Conservation (phyloP, 2,329 filamentous ascomycete species). For the Dactylellina cionopaga region DNA sequence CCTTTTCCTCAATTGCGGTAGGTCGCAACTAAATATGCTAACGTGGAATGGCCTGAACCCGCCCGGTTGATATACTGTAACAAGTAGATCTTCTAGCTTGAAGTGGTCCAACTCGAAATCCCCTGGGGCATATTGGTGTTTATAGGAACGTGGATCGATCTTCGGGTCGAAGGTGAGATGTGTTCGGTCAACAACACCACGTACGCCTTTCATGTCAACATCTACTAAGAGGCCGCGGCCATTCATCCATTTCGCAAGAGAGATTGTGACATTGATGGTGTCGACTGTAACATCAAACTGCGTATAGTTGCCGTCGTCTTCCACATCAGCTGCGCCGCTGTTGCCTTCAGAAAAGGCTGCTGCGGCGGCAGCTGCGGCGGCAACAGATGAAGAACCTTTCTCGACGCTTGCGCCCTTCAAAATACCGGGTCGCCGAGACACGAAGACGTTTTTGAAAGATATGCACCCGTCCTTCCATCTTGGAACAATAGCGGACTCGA, state of each 20-base stretch:
- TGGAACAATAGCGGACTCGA: constrained; percentile 96
- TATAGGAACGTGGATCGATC: constrained; percentile 84
- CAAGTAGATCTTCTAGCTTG: constrained; percentile 90
- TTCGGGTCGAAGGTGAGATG: constrained; percentile 77
- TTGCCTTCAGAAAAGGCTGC: constrained; percentile 64
- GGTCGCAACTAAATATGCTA: constrained; percentile 94
- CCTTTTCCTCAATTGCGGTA: constrained; percentile 90
- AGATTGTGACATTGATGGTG: constrained; percentile 93
- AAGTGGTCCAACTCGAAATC: constrained; percentile 98
- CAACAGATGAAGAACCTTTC: constrained; percentile 87
- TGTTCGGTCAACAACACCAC: constrained; percentile 90
- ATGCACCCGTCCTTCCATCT: constrained; percentile 96
- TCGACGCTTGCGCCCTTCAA: constrained; percentile 73
- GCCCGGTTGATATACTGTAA: constrained; percentile 89
- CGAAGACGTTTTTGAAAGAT: constrained; percentile 94
- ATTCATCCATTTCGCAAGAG: constrained; percentile 99
- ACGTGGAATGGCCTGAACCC: constrained; percentile 94
- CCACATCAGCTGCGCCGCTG: constrained; percentile 62
- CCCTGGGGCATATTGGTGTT: constrained; percentile 85
- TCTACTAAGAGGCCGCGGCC: constrained; percentile 90
- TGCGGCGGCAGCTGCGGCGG: constrained; percentile 84
- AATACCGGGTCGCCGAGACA: constrained; percentile 88
- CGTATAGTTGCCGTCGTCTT: constrained; percentile 95
- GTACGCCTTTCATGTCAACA: constrained; percentile 91
- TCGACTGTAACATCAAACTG: constrained; percentile 96